Conservation (phyloP, 768 basidiomycete species). For the Omphalotus guepiniiformis region DNA sequence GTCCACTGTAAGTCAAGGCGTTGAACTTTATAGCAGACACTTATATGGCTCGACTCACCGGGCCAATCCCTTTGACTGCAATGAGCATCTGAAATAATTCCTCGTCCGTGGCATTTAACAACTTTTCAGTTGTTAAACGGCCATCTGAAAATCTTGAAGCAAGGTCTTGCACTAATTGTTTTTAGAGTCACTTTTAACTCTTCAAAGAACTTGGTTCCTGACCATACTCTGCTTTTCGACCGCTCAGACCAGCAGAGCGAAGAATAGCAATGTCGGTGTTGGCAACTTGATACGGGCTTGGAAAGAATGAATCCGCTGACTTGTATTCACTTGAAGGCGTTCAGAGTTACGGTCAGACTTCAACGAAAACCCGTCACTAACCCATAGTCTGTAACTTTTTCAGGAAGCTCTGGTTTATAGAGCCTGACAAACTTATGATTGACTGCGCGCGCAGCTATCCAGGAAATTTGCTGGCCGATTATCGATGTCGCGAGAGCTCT, state of each 20-base stretch:
- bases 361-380: conserved; percentile 25
- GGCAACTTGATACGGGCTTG: conserved; percentile 65
- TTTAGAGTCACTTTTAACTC: neutral
- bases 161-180: conserved; percentile 64
- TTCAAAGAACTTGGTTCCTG: conserved; percentile 16
- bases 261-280: conserved; percentile 54
- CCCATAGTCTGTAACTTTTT: conserved; percentile 53
- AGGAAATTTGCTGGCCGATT: conserved; percentile 79
- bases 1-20: conserved; percentile 46
- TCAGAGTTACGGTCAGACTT: too few species aligned
- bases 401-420: conserved; percentile 70
- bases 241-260: conserved; percentile 72
- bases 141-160: conserved; percentile 80
- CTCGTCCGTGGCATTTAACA: conserved; percentile 70
- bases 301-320: conserved; percentile 52
- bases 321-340: too few species aligned
- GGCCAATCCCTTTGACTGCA: conserved; percentile 76
- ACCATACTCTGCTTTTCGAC: conserved; percentile 91
- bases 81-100: conserved; percentile 72
- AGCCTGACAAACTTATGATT: conserved; percentile 74
- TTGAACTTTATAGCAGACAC: neutral
- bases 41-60: conserved; percentile 34
- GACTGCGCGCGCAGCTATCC: conserved; percentile 83
- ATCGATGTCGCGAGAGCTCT: conserved; percentile 73
- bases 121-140: conserved; percentile 65